These are phyloP conservation scores for Schizochytrium sp. DNA, from an alignment of 108 stramenopile species.

Conservation along the genomic window DNA sequence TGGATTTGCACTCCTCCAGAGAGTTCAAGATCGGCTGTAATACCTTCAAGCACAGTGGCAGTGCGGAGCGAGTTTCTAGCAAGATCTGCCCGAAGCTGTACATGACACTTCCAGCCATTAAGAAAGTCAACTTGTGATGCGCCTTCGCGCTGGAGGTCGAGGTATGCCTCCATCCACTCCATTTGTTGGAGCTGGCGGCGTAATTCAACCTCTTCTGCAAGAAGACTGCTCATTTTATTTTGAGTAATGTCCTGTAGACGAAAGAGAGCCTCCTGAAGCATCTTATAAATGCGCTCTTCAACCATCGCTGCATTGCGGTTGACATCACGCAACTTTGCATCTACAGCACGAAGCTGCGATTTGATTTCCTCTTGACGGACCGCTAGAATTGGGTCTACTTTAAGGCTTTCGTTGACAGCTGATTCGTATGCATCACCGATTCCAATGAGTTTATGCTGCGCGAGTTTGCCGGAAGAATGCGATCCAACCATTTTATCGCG, in stretches of 20 bases:
- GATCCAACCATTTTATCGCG: constrained; percentile 62
- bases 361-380: constrained; percentile 39
- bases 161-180: constrained; percentile 60
- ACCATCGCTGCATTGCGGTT: constrained; percentile 57
- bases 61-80: constrained; percentile 37
- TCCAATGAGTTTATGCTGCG: constrained; percentile 61
- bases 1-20: constrained; percentile 54
- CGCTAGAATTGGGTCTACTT: constrained; percentile 59
- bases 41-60: background rate
- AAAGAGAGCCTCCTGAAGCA: constrained; percentile 58
- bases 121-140: constrained; percentile 61
- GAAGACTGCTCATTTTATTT: constrained; percentile 57
- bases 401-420: constrained; percentile 3
- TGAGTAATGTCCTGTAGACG: constrained; percentile 57
- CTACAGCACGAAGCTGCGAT: constrained; percentile 10
- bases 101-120: constrained; percentile 61
- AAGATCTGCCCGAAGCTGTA: constrained; percentile 47
- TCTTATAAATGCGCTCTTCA: constrained; percentile 63
- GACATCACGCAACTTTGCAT: constrained; percentile 56
- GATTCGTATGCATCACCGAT: constrained; percentile 63
- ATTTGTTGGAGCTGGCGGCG: constrained; percentile 60
- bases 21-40: constrained; percentile 59
- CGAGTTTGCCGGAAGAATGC: constrained; percentile 48
- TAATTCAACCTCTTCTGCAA: constrained; percentile 65
- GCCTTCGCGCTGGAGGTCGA: constrained; percentile 54